Evolutionary conservation across 2,329 filamentous ascomycete genomes (phyloP), one percentile per base, ranked within the genome.

Genomic region (Monosporascus sp.): DNA sequence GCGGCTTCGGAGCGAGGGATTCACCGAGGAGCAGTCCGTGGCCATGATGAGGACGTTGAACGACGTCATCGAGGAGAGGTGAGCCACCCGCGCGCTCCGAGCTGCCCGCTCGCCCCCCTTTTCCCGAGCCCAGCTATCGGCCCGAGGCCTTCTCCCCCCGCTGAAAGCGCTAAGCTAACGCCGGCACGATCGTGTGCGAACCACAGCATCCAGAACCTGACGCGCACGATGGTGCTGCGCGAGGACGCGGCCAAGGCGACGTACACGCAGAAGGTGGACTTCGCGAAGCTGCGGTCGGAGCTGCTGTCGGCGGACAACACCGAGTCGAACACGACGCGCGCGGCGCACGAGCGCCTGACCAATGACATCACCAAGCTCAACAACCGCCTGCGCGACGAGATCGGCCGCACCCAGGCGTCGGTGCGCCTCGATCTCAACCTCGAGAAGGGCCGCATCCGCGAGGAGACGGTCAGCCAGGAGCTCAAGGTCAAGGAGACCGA

Each of bases 401-500:
- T 99, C 62, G 88, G 91, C 54, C 83, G 94, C 44, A 97, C 94
- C 3, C 93, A 97, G 74, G 93, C 93, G 6, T 93, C 88, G 57
- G 92, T 97, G 38, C 81, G 93, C 55, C 76, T 99, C 46, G 94
- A 99, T 72, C 75, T 99, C 56, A 99, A 97, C 72, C 76, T 99
- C 46, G 94, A 99, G 68, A 99, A 99, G 76, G 94, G 94, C 15
- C 82, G 94, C 58, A 99, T 97, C 62, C 80, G 94, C 57, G 94
- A 99, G 74, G 94, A 99, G 77, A 91, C 92, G 18, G 95, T 96
- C 61, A 88, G 89, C 54, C 94, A 97, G 75, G 94, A 99, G 72
- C 84, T 99, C 73, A 95, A 96, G 77, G 91, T 99, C 66, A 97
- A 96, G 77, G 94, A 99, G 80, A 97, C 94, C 14, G 94, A 99